Conservation (phyloP, 192 early-diverging fungal species). For the Backusella liffmaniae region DNA sequence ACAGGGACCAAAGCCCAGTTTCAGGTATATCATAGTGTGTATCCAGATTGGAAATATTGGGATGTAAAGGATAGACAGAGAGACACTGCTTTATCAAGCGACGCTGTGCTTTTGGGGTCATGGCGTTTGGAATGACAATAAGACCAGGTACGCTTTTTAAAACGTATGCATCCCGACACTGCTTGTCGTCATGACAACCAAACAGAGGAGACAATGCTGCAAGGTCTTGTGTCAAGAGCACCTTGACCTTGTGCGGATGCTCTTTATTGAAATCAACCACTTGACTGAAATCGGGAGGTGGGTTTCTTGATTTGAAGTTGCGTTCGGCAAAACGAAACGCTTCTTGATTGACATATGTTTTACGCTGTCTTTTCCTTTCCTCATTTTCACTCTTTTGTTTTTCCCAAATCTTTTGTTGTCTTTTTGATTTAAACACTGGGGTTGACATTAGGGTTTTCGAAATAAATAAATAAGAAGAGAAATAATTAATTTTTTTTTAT, state of each 20-base stretch:
- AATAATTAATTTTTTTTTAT: neutral
- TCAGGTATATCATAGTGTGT: conserved; percentile 75
- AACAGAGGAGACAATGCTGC: conserved; percentile 6
- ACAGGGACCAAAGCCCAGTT: conserved; percentile 57
- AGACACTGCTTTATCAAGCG: conserved; percentile 70
- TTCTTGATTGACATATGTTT: conserved; percentile 45
- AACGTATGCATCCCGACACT: neutral
- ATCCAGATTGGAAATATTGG: conserved; percentile 88
- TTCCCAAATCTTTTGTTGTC: conserved; percentile 28
- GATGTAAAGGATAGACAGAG: conserved; percentile 67
- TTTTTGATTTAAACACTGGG: conserved; percentile 23
- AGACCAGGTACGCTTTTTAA: conserved; percentile 43
- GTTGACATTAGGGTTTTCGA: neutral
- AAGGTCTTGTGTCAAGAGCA: conserved; percentile 8
- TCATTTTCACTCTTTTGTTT: conserved; percentile 19
- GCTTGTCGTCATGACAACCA: neutral
- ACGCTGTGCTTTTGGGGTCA: conserved; percentile 69
- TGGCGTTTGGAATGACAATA: conserved; percentile 74
- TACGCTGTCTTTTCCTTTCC: conserved; percentile 14
- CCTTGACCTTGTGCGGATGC: neutral
- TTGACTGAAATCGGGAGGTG: conserved; percentile 47
- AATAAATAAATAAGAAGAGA: neutral
- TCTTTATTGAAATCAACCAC: conserved; percentile 55
- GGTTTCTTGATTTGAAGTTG: conserved; percentile 50
- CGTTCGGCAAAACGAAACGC: conserved; percentile 73